phyloP scores from a whole-genome alignment of 2,329 filamentous ascomycete genomes.

The Colletotrichum melonis region DNA sequence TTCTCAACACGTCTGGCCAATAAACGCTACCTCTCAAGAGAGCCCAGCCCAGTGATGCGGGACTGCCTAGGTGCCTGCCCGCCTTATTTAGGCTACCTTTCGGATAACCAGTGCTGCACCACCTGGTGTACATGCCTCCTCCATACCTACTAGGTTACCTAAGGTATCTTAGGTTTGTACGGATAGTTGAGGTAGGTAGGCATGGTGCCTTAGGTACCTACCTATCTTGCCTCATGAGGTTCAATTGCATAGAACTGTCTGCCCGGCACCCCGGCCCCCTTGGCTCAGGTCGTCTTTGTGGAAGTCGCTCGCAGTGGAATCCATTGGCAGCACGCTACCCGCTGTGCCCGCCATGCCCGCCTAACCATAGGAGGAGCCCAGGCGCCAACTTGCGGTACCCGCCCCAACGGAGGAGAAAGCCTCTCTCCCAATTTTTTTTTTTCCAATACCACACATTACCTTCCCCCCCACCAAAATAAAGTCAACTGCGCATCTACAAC shows the following conservation, averaged over 20 bases:
- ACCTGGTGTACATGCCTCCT: too few species aligned
- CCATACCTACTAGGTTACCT: too few species aligned
- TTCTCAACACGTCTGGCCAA: neutral
- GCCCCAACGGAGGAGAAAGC: constrained; percentile 29
- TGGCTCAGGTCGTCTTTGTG: neutral
- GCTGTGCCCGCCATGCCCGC: constrained; percentile 21
- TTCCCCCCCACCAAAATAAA: constrained; percentile 36
- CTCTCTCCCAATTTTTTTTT: constrained; percentile 32
- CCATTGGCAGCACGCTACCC: constrained; percentile 10
- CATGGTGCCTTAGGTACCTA: neutral
- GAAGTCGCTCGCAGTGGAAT: neutral
- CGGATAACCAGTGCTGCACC: neutral
- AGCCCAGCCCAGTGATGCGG: too few species aligned
- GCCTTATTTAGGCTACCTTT: too few species aligned
- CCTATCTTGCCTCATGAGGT: neutral
- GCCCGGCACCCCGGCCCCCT: neutral
- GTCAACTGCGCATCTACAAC: constrained; percentile 35
- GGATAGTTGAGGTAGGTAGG: neutral
- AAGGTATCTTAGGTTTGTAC: too few species aligned
- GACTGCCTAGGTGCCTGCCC: too few species aligned
- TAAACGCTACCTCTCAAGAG: too few species aligned
- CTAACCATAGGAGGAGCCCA: constrained; percentile 27
- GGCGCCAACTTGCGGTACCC: constrained; percentile 25
- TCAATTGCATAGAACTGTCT: neutral
- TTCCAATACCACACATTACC: constrained; percentile 10